A percentile compares a stretch with the other conserved stretches of the same genome.
phyloP scores from a whole-genome alignment of 139 green algal species.

The Chlorella sorokiniana region DNA sequence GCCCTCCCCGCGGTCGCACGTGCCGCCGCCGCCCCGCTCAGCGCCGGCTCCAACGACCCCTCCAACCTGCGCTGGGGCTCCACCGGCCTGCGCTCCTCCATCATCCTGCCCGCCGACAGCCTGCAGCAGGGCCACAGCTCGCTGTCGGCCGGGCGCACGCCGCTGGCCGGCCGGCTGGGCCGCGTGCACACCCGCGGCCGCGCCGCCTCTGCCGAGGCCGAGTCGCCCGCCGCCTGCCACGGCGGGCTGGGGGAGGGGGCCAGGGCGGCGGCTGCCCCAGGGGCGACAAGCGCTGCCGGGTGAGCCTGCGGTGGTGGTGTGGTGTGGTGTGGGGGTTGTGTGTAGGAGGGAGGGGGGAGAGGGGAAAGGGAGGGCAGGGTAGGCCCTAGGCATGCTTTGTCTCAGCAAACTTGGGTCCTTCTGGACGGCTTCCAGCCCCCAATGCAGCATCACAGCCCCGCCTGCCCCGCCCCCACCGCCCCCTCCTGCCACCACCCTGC shows the following conservation, averaged over 20 bases:
- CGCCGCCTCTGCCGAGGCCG: constrained; percentile 20
- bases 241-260: too few species aligned
- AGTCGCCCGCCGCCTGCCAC: constrained; percentile 9
- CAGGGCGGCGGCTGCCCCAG: background rate
- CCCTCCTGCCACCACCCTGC: background rate
- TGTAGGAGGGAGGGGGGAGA: too few species aligned
- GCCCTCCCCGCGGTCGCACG: background rate
- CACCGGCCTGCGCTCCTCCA: constrained; percentile 14
- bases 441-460: too few species aligned
- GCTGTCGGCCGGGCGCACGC: background rate
- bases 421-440: too few species aligned
- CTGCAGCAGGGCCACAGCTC: constrained; percentile 22
- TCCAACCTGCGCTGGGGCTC: constrained; percentile 32
- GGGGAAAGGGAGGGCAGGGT: too few species aligned
- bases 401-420: too few species aligned
- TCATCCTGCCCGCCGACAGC: constrained; percentile 19
- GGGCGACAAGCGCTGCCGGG: background rate
- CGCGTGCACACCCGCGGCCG: background rate
- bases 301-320: background rate
- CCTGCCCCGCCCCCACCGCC: background rate
- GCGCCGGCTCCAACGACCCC: constrained; percentile 6
- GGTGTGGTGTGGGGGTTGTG: too few species aligned
- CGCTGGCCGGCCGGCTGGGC: background rate
- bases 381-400: too few species aligned
- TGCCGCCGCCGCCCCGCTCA: background rate